Percentiles rank a stretch among this genome's conserved stretches.
Evolutionary conservation across 129 eudicot genomes (phyloP).

Genomic region (carrot (Daucus carota)): DH1_v3.0 NC_030384.2:49535501-49536000

Average conservation of each 20-base stretch:
- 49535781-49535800: constrained; percentile 62
- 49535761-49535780: constrained; percentile 67
- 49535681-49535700: constrained; percentile 38
- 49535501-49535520: constrained; percentile 32
- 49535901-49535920: constrained; percentile 51
- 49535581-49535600: constrained; percentile 72
- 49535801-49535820: constrained; percentile 67
- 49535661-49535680: constrained; percentile 39
- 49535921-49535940: constrained; percentile 54
- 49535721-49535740: constrained; percentile 50
- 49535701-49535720: constrained; percentile 58
- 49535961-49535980: constrained; percentile 68
- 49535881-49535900: constrained; percentile 64
- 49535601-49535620: constrained; percentile 35
- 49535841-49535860: constrained; percentile 54
- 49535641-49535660: constrained; percentile 80
- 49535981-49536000: constrained; percentile 38
- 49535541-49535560: constrained; percentile 58
- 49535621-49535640: constrained; percentile 74
- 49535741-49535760: constrained; percentile 63
- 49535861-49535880: constrained; percentile 67
- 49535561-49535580: constrained; percentile 63
- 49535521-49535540: constrained; percentile 67
- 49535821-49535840: constrained; percentile 65
- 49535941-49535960: constrained; percentile 80